Base-by-base conservation (phyloP, 208 protist species). In the Wallacemonas rigidus region DNA sequence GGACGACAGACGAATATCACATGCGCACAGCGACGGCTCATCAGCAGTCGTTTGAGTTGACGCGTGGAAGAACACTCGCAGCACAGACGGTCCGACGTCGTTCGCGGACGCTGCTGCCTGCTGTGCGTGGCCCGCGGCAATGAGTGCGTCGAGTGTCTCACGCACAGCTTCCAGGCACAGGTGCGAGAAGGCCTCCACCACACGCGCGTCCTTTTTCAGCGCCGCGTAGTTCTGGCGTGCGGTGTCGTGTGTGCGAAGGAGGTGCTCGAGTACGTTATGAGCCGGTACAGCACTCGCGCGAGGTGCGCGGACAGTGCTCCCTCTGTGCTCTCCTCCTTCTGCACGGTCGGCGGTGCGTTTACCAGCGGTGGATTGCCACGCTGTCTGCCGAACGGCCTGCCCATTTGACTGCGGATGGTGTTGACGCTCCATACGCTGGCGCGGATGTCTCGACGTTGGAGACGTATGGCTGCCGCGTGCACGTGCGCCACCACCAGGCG, bases 201-300 rank as follows among this genome's bases (percentile, higher is more conserved):
- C 77, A 1, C 54, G 69, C 0, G 54, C 62, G 48, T 61, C 77
- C 15, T 68, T 53, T 40, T 80, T 74, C 50, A 90, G 65, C 0
- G 75, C 71, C 6, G 56, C 53, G 54, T 86, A 91, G 70, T 90
- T 93, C 41, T 74, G 63, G 1, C 47, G 43, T 50, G 82, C 74
- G 2, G 72, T 71, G 12, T 17, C 50, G 67, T 91, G 86, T 40
- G 79, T 67, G 11, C 69, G 71, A 39, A 90, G 50, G 2, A 90
- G 74, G 39, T 72, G 60, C 17, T n/a, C 60, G 40, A 65, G 43
- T n/a, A n/a, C 5, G n/a, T 56, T 7, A 7, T 56, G 6, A 12
- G 8, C 45, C 45, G 12, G 8, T 50, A 26, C 26, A 26, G 26
- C 26, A 26, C 26, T 26, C 26, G 26, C 26, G 26, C 26, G 26